Base-by-base conservation (phyloP, 306 rosid genomes). In the Heteromeles arbutifolia region DNA sequence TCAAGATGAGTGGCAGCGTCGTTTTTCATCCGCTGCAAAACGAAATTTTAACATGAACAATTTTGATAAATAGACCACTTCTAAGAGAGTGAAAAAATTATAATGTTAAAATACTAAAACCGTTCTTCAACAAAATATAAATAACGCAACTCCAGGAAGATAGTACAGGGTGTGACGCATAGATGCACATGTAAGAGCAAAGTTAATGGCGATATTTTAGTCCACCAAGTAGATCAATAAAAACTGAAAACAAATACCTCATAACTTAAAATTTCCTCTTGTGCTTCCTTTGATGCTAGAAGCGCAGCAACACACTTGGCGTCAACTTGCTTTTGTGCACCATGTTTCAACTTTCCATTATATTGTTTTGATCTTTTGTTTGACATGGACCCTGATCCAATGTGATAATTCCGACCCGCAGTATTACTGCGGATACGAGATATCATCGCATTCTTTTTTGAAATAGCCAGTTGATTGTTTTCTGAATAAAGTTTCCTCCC, bases 281-380 rank as follows among this genome's bases (percentile, higher is more conserved):
- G 91, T 69, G 97, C 97, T 72, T 90, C 96, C 82, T 80, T 84
- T 37, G 94, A 84, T 68, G 86, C 85, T 24, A 95, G 71, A 64
- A 86, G 88, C 66, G 80, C 75, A 83, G 91, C 96, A 37, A 84
- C 88, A 81, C 82, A 78, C 75, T 94, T 90, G 28, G 79, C 94
- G 75, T 94, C 91, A 11, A 91, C 80, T 82, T 90, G 90, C 84
- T 86, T 90, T 74, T 86, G 81, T 26, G 71, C 50, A 72, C 72
- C 75, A 53, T 84, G 85, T 80, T 92, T 95, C 75, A 88, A 77
- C 87, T 70, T 90, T 78, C 88, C 90, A n/a, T 86, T 88, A 45
- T 48, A 67, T 69, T 84, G 84, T 83, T 88, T 94, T 11, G 91
- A 69, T 77, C 89, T 85, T 84, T 90, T 92, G 74, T 83, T 84